Percentiles rank a stretch among this genome's conserved stretches.
Conservation (phyloP, 768 basidiomycete species). For the Polyporus arcularius region DNA sequence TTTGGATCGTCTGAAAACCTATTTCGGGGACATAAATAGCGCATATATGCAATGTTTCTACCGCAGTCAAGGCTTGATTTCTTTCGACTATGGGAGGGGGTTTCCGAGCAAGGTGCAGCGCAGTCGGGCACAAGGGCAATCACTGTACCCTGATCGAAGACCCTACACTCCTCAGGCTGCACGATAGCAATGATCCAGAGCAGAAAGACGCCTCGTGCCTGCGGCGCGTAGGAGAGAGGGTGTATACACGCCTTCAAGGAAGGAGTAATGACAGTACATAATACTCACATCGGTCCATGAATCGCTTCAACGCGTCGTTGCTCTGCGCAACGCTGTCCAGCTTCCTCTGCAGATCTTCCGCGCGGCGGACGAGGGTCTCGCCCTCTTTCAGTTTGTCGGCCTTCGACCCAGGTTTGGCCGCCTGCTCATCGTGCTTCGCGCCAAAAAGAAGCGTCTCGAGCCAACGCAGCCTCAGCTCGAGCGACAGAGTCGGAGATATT, state of each 20-base stretch:
- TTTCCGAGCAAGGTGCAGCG: no score
- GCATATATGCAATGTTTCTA: no score
- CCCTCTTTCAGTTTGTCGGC: constrained; percentile 43
- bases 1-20: no score
- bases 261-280: no score
- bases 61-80: no score
- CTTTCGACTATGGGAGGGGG: no score
- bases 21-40: no score
- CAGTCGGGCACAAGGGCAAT: no score
- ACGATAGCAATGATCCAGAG: no score
- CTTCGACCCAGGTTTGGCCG: constrained; percentile 33
- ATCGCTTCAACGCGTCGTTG: constrained; percentile 72
- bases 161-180: no score
- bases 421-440: constrained; percentile 49
- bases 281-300: constrained; percentile 71
- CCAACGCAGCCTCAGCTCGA: constrained; percentile 78
- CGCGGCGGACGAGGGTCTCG: constrained; percentile 58
- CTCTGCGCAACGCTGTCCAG: constrained; percentile 59
- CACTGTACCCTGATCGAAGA: no score
- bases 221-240: neutral
- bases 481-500: constrained; percentile 67
- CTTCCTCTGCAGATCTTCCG: constrained; percentile 60
- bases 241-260: neutral
- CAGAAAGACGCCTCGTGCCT: no score
- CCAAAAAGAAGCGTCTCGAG: constrained; percentile 77